These are phyloP conservation scores for Astraeus odoratus DNA, from an alignment of 768 basidiomycete species.

Conservation along the genomic window DNA sequence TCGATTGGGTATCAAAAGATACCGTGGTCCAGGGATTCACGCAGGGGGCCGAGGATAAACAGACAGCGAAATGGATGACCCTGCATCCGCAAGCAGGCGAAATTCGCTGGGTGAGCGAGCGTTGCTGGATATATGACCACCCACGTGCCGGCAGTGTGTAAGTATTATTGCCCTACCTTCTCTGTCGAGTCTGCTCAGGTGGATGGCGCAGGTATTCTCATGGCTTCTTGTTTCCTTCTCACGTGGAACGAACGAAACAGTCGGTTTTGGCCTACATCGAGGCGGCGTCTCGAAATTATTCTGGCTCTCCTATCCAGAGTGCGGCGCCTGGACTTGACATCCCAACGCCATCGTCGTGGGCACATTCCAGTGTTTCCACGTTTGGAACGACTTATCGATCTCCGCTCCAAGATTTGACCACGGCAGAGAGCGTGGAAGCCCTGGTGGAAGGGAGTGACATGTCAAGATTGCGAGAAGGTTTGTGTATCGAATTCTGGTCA, in stretches of 20 bases:
- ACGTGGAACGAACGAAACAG: slow-evolving; percentile 61
- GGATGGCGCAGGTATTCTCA: slow-evolving; percentile 69
- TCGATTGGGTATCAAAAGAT: slow-evolving; percentile 80
- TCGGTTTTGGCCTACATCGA: slow-evolving; percentile 49
- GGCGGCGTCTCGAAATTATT: slow-evolving; percentile 31
- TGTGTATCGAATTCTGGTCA: slow-evolving; percentile 2
- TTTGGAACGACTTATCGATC: slow-evolving; percentile 74
- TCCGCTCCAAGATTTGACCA: slow-evolving; percentile 58
- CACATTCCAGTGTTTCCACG: slow-evolving; percentile 79
- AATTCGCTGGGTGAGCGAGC: slow-evolving; percentile 86
- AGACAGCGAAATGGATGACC: slow-evolving; percentile 88
- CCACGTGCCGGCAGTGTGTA: slow-evolving; percentile 91
- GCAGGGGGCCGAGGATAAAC: slow-evolving; percentile 88
- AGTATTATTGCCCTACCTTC: slow-evolving; percentile 23
- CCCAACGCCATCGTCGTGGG: slow-evolving; percentile 53
- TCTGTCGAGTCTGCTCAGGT: slow-evolving; percentile 3
- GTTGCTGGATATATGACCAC: slow-evolving; percentile 98
- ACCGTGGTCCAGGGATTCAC: slow-evolving; percentile 57
- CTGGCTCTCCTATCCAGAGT: slow-evolving; percentile 22
- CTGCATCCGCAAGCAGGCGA: slow-evolving; percentile 71
- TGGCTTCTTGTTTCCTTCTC: slow-evolving; percentile 91
- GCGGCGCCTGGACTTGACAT: slow-evolving; percentile 17
- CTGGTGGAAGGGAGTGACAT: slow-evolving; percentile 89
- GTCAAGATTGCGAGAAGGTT: slow-evolving; percentile 64
- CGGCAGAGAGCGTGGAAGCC: slow-evolving; percentile 76